Conservation (phyloP, 2,329 filamentous ascomycete species). For the Aspergillus luchuensis region DNA sequence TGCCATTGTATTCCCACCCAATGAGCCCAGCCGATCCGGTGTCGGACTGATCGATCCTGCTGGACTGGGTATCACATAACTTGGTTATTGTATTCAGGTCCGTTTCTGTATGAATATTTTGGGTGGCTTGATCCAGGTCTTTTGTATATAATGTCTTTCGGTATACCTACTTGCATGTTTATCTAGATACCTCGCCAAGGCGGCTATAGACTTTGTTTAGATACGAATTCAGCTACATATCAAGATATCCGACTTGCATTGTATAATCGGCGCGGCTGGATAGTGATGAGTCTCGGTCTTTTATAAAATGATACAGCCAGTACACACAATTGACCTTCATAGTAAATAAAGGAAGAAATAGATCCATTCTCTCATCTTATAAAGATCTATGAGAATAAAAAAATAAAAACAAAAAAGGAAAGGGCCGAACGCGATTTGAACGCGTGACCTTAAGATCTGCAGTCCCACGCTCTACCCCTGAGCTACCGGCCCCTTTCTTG, state of each 20-base stretch:
- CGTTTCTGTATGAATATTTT: background rate
- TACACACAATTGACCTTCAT: no score
- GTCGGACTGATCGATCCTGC: background rate
- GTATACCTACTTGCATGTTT: background rate
- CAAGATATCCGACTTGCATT: no score
- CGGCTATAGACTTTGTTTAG: background rate
- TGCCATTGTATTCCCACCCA: slow-evolving; percentile 11
- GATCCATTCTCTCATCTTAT: no score
- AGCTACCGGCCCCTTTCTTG: slow-evolving; percentile 6
- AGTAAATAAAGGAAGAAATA: no score
- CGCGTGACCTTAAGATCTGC: slow-evolving; percentile 12
- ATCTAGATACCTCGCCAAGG: background rate
- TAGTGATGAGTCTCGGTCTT: no score
- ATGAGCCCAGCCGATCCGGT: slow-evolving; percentile 12
- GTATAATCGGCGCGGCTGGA: no score
- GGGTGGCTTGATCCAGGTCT: background rate
- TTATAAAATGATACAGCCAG: no score
- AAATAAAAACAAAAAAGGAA: background rate
- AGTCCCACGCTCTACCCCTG: slow-evolving; percentile 12
- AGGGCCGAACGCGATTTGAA: slow-evolving; percentile 12
- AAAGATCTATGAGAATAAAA: no score
- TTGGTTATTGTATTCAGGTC: no score
- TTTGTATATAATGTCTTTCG: background rate
- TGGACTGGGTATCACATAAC: no score
- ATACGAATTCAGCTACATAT: no score